These are phyloP conservation scores for Pichia sp. DNA, from an alignment of 1,139 yeast species.

Conservation along the genomic window DNA sequence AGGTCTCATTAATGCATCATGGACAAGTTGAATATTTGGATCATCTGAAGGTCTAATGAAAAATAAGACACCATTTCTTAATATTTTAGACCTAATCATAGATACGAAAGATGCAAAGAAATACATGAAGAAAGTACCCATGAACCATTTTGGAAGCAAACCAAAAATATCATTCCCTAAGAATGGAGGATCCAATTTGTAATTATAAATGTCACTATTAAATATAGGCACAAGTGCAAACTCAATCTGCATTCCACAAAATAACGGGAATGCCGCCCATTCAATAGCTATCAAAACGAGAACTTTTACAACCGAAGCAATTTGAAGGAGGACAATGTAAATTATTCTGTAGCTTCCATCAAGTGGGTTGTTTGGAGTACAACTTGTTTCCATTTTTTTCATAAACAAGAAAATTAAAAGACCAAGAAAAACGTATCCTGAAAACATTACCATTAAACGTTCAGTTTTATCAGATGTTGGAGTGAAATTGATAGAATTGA, in stretches of 20 bases:
- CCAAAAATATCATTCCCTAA: constrained; percentile 4
- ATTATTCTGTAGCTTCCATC: constrained; percentile 43
- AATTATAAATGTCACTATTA: constrained; percentile 15
- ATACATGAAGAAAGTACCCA: constrained; percentile 85
- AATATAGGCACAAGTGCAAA: constrained; percentile 58
- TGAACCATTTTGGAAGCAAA: constrained; percentile 47
- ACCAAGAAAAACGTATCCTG: constrained; percentile 39
- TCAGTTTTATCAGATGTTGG: constrained; percentile 21
- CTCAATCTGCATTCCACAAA: constrained; percentile 77
- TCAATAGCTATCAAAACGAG: constrained; percentile 72
- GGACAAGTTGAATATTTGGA: constrained; percentile 82
- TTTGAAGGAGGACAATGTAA: constrained; percentile 49
- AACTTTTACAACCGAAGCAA: constrained; percentile 64
- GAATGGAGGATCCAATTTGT: constrained; percentile 13
- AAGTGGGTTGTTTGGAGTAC: constrained; percentile 39
- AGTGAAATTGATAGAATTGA: constrained; percentile 19
- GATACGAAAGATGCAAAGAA: constrained; percentile 81
- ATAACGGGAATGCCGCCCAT: constrained; percentile 74
- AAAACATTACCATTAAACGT: constrained; percentile 15
- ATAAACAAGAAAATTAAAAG: constrained; percentile 33
- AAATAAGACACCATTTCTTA: constrained; percentile 84
- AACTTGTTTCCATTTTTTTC: constrained; percentile 31
- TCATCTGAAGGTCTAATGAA: constrained; percentile 94
- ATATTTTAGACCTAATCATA: constrained; percentile 64
- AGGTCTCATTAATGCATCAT: constrained; percentile 80